Evolutionary conservation across 805 yeast species (phyloP).

Genomic region (Candida silvatica): DNA sequence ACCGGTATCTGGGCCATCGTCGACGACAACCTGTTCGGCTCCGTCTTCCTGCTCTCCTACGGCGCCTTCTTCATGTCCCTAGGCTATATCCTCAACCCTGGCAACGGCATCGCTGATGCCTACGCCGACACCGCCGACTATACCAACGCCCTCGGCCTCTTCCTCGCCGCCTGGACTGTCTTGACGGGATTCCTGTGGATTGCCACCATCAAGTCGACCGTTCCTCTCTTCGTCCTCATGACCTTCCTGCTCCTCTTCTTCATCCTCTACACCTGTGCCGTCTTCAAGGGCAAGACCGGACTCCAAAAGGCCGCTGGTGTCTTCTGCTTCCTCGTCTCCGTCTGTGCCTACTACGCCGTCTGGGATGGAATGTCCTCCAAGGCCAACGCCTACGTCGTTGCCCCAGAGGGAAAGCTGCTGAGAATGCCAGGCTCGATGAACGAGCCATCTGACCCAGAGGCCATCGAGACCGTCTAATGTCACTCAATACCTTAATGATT

Average conservation of each 20-base stretch:
- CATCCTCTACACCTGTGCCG: constrained; percentile 30
- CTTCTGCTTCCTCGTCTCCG: constrained; percentile 30
- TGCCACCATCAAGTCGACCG: constrained; percentile 35
- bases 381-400: constrained; percentile 12
- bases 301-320: constrained; percentile 33
- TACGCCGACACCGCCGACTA: constrained; percentile 28
- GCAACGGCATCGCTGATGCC: constrained; percentile 33
- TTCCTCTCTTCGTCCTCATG: constrained; percentile 28
- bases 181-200: constrained; percentile 35
- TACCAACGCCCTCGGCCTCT: constrained; percentile 35
- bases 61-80: constrained; percentile 42
- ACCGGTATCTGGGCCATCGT: constrained; percentile 45
- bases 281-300: constrained; percentile 25
- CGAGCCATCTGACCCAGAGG: constrained; percentile 13
- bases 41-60: constrained; percentile 34
- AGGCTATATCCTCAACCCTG: constrained; percentile 32
- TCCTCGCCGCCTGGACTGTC: constrained; percentile 38
- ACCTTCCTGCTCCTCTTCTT: constrained; percentile 32
- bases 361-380: constrained; percentile 28
- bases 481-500: not conserved
- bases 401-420: constrained; percentile 14
- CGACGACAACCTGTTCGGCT: constrained; percentile 39
- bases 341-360: constrained; percentile 33
- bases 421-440: constrained; percentile 22
- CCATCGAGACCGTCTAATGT: constrained; percentile 12